phyloP scores from a whole-genome alignment of 495 filamentous ascomycete species.

The Xylaria curta region DNA sequence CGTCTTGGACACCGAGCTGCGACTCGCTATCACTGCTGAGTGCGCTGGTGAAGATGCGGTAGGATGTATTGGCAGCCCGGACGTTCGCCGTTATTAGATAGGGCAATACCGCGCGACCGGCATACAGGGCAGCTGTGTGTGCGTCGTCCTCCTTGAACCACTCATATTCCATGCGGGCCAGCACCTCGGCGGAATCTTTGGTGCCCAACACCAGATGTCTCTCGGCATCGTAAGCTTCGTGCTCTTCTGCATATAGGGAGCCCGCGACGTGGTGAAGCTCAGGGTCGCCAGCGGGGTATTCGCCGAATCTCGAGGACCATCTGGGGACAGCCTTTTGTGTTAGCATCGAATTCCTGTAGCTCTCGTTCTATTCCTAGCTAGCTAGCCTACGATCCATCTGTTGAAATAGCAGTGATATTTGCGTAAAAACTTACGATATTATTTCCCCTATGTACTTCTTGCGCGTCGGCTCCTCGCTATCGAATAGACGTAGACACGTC shows the following conservation, averaged over 20 bases:
- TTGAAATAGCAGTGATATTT: background rate
- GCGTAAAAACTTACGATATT: constrained; percentile 63
- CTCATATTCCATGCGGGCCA: constrained; percentile 83
- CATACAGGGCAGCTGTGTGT: constrained; percentile 88
- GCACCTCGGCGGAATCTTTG: constrained; percentile 79
- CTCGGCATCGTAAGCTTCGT: constrained; percentile 91
- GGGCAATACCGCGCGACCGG: constrained; percentile 86
- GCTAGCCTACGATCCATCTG: constrained; percentile 13
- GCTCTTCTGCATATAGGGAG: constrained; percentile 85
- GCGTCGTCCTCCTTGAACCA: constrained; percentile 92
- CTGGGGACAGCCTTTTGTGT: constrained; percentile 43
- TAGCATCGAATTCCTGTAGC: constrained; percentile 26
- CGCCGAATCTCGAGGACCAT: constrained; percentile 85
- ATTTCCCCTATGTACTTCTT: constrained; percentile 91
- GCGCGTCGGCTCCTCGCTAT: constrained; percentile 81
- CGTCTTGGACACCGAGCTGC: constrained; percentile 75
- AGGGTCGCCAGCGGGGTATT: constrained; percentile 90
- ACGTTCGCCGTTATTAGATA: constrained; percentile 91
- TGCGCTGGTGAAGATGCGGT: constrained; percentile 78
- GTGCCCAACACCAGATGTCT: constrained; percentile 89
- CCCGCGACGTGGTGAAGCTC: constrained; percentile 95
- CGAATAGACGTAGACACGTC: constrained; percentile 76
- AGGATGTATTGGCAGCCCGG: constrained; percentile 81
- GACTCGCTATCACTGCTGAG: constrained; percentile 70
- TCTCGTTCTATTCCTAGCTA: background rate